phyloP scores from a whole-genome alignment of 1,139 yeast genomes.

The Scheffersomyces illinoinensis region DNA sequence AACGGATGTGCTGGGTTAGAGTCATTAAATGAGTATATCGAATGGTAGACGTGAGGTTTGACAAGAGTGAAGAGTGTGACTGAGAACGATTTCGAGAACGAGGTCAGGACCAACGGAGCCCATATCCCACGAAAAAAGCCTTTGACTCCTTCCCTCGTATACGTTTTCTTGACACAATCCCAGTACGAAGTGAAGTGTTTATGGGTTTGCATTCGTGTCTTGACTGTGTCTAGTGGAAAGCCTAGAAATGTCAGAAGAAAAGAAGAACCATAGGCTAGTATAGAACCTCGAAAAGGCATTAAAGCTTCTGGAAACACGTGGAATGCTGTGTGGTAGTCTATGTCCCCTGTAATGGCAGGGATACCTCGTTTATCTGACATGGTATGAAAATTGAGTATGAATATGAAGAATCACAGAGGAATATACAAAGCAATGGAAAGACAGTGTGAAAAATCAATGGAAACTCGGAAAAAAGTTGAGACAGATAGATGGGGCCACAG shows the following conservation, averaged over 20 bases:
- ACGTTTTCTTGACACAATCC: constrained; percentile 61
- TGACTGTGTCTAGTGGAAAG: constrained; percentile 81
- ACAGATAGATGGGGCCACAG: background rate
- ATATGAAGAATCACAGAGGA: background rate
- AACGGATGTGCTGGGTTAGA: constrained; percentile 34
- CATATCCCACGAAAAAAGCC: constrained; percentile 79
- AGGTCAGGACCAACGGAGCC: constrained; percentile 69
- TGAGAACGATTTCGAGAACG: constrained; percentile 64
- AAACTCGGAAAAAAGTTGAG: background rate
- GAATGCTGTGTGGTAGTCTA: constrained; percentile 38
- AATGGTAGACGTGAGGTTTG: constrained; percentile 49
- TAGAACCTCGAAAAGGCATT: constrained; percentile 57
- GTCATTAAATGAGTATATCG: constrained; percentile 19
- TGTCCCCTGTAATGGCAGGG: constrained; percentile 47
- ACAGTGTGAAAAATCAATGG: background rate
- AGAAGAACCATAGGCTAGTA: constrained; percentile 67
- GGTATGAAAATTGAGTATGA: background rate
- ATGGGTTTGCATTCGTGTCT: constrained; percentile 84
- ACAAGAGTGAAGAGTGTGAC: constrained; percentile 64
- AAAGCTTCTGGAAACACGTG: constrained; percentile 51
- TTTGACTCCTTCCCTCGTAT: constrained; percentile 58
- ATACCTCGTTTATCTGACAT: constrained; percentile 17
- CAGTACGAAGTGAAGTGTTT: constrained; percentile 53
- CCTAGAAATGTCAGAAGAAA: constrained; percentile 70
- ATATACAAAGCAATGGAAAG: background rate